Evolutionary conservation across 208 protist genomes (phyloP).

Genomic region (Acanthamoeba triangularis): DNA sequence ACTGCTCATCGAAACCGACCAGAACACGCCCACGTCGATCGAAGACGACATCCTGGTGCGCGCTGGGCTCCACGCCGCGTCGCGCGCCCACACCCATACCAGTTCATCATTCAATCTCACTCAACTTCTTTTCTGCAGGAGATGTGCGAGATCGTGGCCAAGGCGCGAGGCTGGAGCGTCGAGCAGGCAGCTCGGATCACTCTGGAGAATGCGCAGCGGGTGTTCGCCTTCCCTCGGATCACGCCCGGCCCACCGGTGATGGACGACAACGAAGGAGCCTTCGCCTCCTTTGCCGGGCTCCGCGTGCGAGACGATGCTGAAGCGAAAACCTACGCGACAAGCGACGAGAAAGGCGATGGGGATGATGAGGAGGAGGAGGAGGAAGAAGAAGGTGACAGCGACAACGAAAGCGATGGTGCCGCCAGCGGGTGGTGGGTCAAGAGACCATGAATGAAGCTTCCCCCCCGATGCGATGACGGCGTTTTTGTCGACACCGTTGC

Average conservation of each 20-base stretch:
- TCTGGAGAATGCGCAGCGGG: not conserved
- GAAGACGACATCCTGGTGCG: slow-evolving; percentile 2
- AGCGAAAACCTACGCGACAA: too few relatives aligned
- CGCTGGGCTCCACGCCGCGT: not conserved
- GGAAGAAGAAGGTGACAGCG: not conserved
- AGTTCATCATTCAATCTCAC: not conserved
- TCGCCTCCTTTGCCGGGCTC: not conserved
- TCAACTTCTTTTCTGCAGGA: not conserved
- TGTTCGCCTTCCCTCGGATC: not conserved
- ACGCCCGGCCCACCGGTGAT: not conserved
- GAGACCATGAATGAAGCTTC: not conserved
- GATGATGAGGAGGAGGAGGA: not conserved
- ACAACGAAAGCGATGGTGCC: not conserved
- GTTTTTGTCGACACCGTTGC: too few relatives aligned
- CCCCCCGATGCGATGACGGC: too few relatives aligned
- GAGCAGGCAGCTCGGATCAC: slow-evolving; percentile 10
- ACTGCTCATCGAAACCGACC: slow-evolving; percentile 65
- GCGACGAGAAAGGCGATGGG: not conserved
- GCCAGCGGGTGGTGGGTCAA: not conserved
- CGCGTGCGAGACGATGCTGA: not conserved
- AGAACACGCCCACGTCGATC: slow-evolving; percentile 17
- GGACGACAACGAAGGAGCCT: not conserved
- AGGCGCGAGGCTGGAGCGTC: slow-evolving; percentile 28
- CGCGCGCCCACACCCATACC: not conserved
- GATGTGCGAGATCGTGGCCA: slow-evolving; percentile 46